Percentiles rank a stretch among this genome's conserved stretches.
These are phyloP conservation scores for Epithemia pelagica DNA, from an alignment of 108 stramenopile genomes.

Conservation along the genomic window DNA sequence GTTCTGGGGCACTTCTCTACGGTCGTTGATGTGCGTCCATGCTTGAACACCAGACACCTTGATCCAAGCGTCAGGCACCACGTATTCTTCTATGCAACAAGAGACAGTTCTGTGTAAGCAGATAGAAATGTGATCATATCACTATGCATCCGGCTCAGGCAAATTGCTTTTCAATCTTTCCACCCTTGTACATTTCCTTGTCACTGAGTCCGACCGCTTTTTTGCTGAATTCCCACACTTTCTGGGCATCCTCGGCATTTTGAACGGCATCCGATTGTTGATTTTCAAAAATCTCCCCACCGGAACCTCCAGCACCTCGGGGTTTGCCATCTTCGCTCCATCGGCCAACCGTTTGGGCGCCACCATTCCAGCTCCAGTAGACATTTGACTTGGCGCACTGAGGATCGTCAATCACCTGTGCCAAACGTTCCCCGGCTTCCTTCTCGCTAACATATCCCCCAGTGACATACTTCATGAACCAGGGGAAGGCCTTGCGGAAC, in stretches of 20 bases:
- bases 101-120: too few species aligned
- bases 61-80: too few species aligned
- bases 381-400: conserved; percentile 77
- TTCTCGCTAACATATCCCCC: conserved; percentile 83
- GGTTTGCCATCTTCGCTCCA: conserved; percentile 78
- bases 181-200: conserved; percentile 73
- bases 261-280: conserved; percentile 78
- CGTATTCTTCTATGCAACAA: too few species aligned
- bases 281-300: conserved; percentile 92
- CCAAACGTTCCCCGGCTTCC: conserved; percentile 84
- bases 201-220: conserved; percentile 62
- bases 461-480: conserved; percentile 57
- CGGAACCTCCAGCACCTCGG: conserved; percentile 88
- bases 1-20: too few species aligned
- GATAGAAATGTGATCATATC: too few species aligned
- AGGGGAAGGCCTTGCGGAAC: conserved; percentile 74
- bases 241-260: conserved; percentile 63
- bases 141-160: too few species aligned
- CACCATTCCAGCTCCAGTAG: conserved; percentile 98
- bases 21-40: too few species aligned
- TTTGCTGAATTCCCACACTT: conserved; percentile 87
- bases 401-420: conserved; percentile 81
- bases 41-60: too few species aligned
- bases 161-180: conserved; percentile 24
- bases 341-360: conserved; percentile 81